Percentiles rank a stretch among this genome's conserved stretches.
These are phyloP conservation scores for Candida montana DNA, from an alignment of 805 yeast genomes.

Conservation along the genomic window DNA sequence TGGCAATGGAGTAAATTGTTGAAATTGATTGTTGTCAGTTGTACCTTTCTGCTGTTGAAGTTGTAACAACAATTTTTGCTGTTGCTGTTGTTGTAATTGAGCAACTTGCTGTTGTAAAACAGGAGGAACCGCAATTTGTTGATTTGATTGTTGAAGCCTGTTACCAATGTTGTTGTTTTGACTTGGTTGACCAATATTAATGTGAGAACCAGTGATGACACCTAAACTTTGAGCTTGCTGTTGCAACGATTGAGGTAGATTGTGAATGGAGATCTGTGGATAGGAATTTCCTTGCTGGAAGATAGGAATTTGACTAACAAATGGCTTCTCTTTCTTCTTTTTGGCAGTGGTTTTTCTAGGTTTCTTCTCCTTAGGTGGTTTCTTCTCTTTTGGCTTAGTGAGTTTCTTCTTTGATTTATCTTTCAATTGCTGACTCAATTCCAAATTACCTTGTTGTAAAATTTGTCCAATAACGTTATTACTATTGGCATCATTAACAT, in stretches of 20 bases:
- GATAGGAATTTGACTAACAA: conserved; percentile 21
- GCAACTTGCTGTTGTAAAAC: conserved; percentile 18
- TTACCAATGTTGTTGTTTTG: not conserved
- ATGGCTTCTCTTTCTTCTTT: conserved; percentile 22
- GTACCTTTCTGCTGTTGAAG: conserved; percentile 8
- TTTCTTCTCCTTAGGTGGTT: conserved; percentile 23
- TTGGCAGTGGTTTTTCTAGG: conserved; percentile 23
- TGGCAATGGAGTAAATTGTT: not conserved
- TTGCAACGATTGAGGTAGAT: conserved; percentile 15
- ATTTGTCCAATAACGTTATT: conserved; percentile 16
- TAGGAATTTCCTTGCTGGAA: conserved; percentile 20
- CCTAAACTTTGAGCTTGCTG: conserved; percentile 12
- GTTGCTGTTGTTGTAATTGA: conserved; percentile 22
- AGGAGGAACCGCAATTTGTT: conserved; percentile 12
- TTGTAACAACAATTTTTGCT: conserved; percentile 16
- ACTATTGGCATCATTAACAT: conserved; percentile 4
- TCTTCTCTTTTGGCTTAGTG: conserved; percentile 18
- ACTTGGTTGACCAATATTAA: conserved; percentile 1
- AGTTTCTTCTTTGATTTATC: conserved; percentile 14
- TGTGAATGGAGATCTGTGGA: conserved; percentile 10
- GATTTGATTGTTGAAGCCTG: not conserved
- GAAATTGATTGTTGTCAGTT: not conserved
- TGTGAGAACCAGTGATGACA: conserved; percentile 2
- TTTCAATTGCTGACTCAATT: conserved; percentile 3
- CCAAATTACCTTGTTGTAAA: conserved; percentile 22